Conservation (phyloP, 176 grass and related monocot genomes). For the Pontederia crassipes region DNA sequence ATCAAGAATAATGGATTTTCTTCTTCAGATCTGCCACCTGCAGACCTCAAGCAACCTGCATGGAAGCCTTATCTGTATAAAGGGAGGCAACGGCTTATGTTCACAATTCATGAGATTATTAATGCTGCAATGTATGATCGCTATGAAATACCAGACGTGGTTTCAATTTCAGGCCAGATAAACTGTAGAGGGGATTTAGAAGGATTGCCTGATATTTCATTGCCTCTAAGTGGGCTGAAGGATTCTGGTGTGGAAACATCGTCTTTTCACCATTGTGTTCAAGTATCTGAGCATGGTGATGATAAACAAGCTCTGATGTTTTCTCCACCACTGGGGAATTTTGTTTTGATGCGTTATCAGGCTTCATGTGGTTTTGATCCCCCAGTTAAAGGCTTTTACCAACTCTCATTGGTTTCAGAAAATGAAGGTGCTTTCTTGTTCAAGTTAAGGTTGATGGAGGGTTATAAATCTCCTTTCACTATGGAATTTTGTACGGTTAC, state of each 20-base stretch:
- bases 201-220: slow-evolving; percentile 89
- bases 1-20: slow-evolving; percentile 68
- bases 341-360: slow-evolving; percentile 75
- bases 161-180: slow-evolving; percentile 83
- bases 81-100: slow-evolving; percentile 69
- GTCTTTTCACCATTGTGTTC: slow-evolving; percentile 87
- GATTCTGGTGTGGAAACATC: slow-evolving; percentile 48
- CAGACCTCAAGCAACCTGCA: slow-evolving; percentile 77
- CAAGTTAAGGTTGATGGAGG: slow-evolving; percentile 84
- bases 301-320: slow-evolving; percentile 80
- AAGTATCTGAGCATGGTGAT: slow-evolving; percentile 60
- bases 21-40: slow-evolving; percentile 47
- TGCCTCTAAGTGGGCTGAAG: slow-evolving; percentile 67
- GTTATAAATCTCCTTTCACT: slow-evolving; percentile 66
- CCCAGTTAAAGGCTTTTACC: slow-evolving; percentile 93
- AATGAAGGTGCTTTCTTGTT: slow-evolving; percentile 90
- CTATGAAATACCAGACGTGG: slow-evolving; percentile 82
- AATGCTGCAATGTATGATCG: slow-evolving; percentile 89
- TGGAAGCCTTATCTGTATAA: slow-evolving; percentile 93
- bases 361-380: slow-evolving; percentile 40
- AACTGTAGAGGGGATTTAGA: slow-evolving; percentile 91
- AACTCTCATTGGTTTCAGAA: slow-evolving; percentile 90
- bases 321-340: slow-evolving; percentile 81
- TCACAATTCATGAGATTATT: slow-evolving; percentile 59
- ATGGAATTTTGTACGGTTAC: slow-evolving; percentile 92